Percentiles rank a stretch among this genome's conserved stretches.
Evolutionary conservation across 129 eudicot species (phyloP).

Genomic region (Artemisia argyi): DNA sequence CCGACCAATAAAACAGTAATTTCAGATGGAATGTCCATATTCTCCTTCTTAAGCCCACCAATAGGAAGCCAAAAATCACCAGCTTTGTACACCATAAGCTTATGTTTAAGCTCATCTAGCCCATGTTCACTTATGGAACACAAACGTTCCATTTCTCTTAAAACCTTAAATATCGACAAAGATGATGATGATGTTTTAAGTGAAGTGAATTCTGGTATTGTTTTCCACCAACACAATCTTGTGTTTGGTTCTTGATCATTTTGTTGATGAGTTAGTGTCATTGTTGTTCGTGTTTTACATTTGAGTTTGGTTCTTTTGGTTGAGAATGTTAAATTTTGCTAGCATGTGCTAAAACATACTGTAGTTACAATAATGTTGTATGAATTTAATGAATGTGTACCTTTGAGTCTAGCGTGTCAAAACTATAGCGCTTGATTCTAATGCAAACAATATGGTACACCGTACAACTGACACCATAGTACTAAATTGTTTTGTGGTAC

Average conservation of each 20-base stretch:
- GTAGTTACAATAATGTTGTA: too few relatives aligned
- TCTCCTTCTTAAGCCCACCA: constrained; percentile 78
- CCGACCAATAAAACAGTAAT: constrained; percentile 60
- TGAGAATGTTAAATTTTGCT: not conserved
- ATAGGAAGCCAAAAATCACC: constrained; percentile 83
- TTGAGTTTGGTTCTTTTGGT: not conserved
- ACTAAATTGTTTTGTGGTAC: too few relatives aligned
- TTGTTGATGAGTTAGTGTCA: constrained; percentile 2
- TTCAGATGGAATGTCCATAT: constrained; percentile 48
- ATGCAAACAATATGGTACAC: too few relatives aligned
- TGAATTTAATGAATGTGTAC: too few relatives aligned
- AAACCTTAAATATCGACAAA: constrained; percentile 47
- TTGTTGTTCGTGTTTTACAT: not conserved
- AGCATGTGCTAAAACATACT: too few relatives aligned
- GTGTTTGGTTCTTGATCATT: not conserved
- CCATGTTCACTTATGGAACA: constrained; percentile 55
- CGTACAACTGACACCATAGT: too few relatives aligned
- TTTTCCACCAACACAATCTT: constrained; percentile 59
- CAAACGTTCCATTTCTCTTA: constrained; percentile 73
- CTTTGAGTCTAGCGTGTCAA: not conserved
- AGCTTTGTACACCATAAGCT: constrained; percentile 55
- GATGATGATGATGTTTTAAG: constrained; percentile 21
- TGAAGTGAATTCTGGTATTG: constrained; percentile 27
- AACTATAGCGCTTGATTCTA: too few relatives aligned
- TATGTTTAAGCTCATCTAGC: constrained; percentile 64